These are phyloP conservation scores for Tetrastigma voinierianum DNA, from an alignment of 164 flowering plant genomes.

Conservation along the genomic window DNA sequence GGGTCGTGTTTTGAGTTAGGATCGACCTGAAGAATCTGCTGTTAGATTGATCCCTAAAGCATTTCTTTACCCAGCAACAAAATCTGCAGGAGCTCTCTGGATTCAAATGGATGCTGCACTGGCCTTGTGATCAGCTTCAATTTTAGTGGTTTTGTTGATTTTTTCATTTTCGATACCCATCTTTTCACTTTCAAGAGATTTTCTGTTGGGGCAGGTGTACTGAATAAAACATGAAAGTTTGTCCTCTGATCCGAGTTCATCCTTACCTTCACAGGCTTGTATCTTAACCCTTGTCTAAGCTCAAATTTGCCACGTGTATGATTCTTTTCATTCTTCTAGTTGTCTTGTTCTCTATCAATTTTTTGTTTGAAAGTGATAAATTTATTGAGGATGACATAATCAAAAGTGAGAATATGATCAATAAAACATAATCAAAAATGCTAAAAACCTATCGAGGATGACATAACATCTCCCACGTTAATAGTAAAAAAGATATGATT, in stretches of 20 bases:
- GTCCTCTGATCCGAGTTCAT: background rate
- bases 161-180: background rate
- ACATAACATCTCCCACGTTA: too few species aligned
- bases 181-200: background rate
- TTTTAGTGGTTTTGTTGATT: background rate
- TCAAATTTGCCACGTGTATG: slow-evolving; percentile 7
- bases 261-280: background rate
- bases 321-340: background rate
- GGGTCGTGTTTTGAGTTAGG: background rate
- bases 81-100: background rate
- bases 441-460: too few species aligned
- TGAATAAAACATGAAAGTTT: background rate
- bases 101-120: background rate
- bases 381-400: too few species aligned
- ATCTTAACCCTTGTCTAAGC: background rate
- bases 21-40: background rate
- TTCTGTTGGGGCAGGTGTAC: slow-evolving; percentile 1
- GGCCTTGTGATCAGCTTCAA: background rate
- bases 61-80: too few species aligned
- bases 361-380: too few species aligned
- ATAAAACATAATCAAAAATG: too few species aligned
- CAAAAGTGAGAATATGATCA: too few species aligned
- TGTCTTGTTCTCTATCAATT: background rate
- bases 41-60: too few species aligned
- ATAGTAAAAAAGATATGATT: too few species aligned